Evolutionary conservation across 129 eudicot genomes (phyloP).

Genomic region (Tanacetum coccineum): DNA sequence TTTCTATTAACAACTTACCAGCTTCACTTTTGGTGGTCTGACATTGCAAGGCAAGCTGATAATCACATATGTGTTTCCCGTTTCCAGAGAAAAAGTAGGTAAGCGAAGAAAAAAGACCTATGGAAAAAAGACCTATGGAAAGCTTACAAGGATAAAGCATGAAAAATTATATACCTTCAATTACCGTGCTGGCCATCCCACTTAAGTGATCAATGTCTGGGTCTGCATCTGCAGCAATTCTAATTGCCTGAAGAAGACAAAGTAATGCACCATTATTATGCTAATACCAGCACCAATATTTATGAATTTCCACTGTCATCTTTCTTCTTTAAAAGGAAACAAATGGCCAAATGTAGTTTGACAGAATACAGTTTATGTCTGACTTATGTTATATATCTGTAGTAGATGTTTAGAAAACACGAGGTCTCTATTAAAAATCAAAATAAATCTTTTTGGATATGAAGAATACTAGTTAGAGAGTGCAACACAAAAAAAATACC

Average conservation of each 20-base stretch:
- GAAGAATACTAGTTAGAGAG: no score
- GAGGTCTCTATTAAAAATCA: not conserved
- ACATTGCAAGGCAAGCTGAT: slow-evolving; percentile 58
- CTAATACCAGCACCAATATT: slow-evolving; percentile 6
- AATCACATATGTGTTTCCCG: slow-evolving; percentile 65
- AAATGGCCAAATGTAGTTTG: no score
- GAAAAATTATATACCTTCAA: slow-evolving; percentile 60
- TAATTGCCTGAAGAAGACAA: slow-evolving; percentile 59
- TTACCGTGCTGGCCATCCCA: slow-evolving; percentile 57
- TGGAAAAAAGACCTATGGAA: slow-evolving; percentile 9
- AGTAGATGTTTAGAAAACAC: not conserved
- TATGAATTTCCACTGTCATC: no score
- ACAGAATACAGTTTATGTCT: no score
- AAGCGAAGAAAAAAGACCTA: slow-evolving; percentile 75
- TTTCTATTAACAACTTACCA: slow-evolving; percentile 61
- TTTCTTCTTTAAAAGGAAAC: no score
- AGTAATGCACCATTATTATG: not conserved
- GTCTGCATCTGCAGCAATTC: slow-evolving; percentile 79
- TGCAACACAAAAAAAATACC: no score
- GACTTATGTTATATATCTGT: no score
- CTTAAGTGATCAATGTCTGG: slow-evolving; percentile 47
- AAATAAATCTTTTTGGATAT: no score
- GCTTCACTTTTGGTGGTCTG: slow-evolving; percentile 39
- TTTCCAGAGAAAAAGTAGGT: slow-evolving; percentile 62
- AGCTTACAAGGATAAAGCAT: slow-evolving; percentile 14